A percentile compares a stretch with the other conserved stretches of the same genome.
These are phyloP conservation scores for Aureobasidium sp. DNA, from an alignment of 2,329 filamentous ascomycete genomes.

Conservation along the genomic window DNA sequence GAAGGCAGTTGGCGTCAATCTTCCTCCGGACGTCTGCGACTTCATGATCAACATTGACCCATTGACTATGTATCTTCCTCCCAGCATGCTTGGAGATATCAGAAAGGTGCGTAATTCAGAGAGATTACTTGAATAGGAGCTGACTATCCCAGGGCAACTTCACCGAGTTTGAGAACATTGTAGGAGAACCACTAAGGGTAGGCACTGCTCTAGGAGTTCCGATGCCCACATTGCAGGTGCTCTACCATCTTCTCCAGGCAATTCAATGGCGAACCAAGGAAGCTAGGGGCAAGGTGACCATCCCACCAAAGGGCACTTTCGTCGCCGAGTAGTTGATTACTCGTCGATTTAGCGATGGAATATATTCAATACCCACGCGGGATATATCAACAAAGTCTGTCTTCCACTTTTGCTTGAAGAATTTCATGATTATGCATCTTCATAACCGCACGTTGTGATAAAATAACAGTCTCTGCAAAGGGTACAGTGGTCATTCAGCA, in stretches of 20 bases:
- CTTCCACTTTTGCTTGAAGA: too few relatives aligned
- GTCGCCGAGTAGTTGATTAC: constrained; percentile 6
- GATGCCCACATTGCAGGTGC: constrained; percentile 40
- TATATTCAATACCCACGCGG: not conserved
- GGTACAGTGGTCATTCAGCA: not conserved
- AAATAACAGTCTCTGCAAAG: too few relatives aligned
- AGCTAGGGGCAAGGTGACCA: constrained; percentile 3
- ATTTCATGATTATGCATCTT: too few relatives aligned
- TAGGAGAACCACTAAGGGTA: constrained; percentile 47
- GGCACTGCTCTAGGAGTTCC: constrained; percentile 39
- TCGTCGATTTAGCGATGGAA: not conserved
- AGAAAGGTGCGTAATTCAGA: constrained; percentile 26
- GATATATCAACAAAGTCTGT: too few relatives aligned
- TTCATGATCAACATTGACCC: constrained; percentile 42
- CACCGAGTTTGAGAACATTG: constrained; percentile 48
- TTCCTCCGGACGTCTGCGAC: constrained; percentile 39
- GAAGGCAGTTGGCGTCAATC: constrained; percentile 28
- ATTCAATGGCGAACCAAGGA: constrained; percentile 33
- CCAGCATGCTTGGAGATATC: constrained; percentile 48
- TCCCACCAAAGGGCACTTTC: constrained; percentile 13
- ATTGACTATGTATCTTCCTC: constrained; percentile 39
- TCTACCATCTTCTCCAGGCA: constrained; percentile 41
- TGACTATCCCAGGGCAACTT: constrained; percentile 35
- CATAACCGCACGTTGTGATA: too few relatives aligned
- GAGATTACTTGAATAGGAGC: not conserved